phyloP scores from a whole-genome alignment of 2,329 filamentous ascomycete genomes.

The Raffaelea ambrosiae region DNA sequence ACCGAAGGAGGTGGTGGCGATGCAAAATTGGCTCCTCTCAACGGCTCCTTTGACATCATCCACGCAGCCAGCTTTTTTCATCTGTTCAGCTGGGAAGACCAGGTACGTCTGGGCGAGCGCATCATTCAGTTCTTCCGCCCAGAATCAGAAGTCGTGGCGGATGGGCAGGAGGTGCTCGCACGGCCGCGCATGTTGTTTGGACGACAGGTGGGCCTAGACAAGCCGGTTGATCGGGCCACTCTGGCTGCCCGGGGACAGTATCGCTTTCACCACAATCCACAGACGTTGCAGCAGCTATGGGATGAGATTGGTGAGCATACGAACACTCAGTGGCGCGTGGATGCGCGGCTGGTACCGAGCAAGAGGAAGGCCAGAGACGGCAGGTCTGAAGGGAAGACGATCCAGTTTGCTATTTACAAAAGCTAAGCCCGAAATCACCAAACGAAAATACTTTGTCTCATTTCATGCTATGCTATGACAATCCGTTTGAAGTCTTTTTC shows the following conservation, averaged over 20 bases:
- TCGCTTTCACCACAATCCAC: conserved; percentile 29
- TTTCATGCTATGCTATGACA: too few species aligned
- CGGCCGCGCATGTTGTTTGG: conserved; percentile 23
- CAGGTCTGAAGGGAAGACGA: too few species aligned
- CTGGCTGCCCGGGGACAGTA: conserved; percentile 9
- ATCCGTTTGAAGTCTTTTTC: too few species aligned
- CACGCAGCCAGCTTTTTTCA: conserved; percentile 20
- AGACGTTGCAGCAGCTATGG: conserved; percentile 32
- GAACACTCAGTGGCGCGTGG: conserved; percentile 5
- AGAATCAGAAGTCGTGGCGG: conserved; percentile 2
- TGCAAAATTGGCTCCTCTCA: too few species aligned
- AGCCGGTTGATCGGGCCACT: conserved; percentile 5
- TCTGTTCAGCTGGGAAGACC: conserved; percentile 20
- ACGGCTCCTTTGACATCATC: not conserved
- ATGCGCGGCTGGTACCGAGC: too few species aligned
- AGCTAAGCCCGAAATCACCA: too few species aligned
- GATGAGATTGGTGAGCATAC: conserved; percentile 23
- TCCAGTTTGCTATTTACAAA: too few species aligned
- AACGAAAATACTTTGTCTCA: too few species aligned
- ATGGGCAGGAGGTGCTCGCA: conserved; percentile 7
- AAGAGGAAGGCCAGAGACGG: too few species aligned
- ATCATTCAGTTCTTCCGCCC: conserved; percentile 18
- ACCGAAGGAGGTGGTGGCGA: not conserved
- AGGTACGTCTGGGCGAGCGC: conserved; percentile 16
- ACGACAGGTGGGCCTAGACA: conserved; percentile 18